Evolutionary conservation across 306 rosid genomes (phyloP).

Genomic region (Quercus rubra): DNA sequence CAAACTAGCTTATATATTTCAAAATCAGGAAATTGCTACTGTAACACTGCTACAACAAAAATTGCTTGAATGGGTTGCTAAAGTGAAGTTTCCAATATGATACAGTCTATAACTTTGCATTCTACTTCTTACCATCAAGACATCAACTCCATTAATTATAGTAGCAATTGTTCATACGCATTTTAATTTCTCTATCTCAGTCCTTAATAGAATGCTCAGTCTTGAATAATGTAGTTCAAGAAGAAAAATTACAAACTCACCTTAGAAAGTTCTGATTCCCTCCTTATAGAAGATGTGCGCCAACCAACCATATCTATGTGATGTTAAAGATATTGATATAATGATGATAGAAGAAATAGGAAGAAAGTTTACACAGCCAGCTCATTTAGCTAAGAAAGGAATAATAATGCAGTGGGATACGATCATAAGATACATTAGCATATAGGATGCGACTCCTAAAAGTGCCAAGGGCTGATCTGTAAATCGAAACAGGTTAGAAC

Average conservation of each 20-base stretch:
- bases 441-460: constrained; percentile 70
- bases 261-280: constrained; percentile 74
- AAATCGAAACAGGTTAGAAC: constrained; percentile 31
- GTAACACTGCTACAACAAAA: neutral
- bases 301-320: constrained; percentile 94
- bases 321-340: constrained; percentile 40
- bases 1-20: neutral
- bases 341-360: constrained; percentile 14
- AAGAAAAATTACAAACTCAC: constrained; percentile 42
- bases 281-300: constrained; percentile 98
- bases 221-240: constrained; percentile 12
- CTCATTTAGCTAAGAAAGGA: neutral
- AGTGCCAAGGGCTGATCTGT: constrained; percentile 87
- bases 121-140: neutral
- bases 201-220: neutral
- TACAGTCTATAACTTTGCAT: neutral
- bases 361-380: constrained; percentile 14
- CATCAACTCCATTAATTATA: neutral
- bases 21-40: neutral
- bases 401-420: constrained; percentile 52
- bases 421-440: constrained; percentile 95
- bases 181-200: neutral
- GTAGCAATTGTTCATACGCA: neutral
- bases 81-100: neutral
- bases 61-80: neutral